Base-by-base conservation (phyloP, 768 basidiomycete species). In the Mrakia blollopis region DNA sequence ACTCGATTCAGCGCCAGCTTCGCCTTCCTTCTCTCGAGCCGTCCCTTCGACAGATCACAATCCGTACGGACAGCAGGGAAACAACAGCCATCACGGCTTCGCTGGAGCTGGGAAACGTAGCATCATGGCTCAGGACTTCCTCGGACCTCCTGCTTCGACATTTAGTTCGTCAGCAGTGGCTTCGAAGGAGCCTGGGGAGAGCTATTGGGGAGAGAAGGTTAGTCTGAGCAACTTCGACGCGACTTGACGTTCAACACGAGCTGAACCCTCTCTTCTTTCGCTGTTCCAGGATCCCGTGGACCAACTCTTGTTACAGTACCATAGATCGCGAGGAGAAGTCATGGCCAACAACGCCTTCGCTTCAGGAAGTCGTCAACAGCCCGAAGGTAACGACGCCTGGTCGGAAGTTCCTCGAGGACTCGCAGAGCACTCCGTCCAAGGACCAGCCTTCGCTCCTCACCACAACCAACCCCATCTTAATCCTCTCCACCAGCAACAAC, bases 281-380 rank as follows among this genome's bases (percentile, higher is more conserved):
- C 71, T 62, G 37, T 37, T 23, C 39, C 72, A 71, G 14, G 77
- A 78, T n/a, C 77, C 77, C 9, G 69, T 78, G 57, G 77, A 78
- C 37, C 67, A 78, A 60, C 73, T 78, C 47, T 32, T 75, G 10
- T 54, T 75, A 37, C 74, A 63, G 63, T 39, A 75, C 28, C 32
- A 67, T n/a, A 67, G 69, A 21, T 23, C 28, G 5, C 39, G 47
- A 30, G 28, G 69, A n/a, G 44, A 47, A 28, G 44, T 52, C 28
- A n/a, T 41, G n/a, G n/a, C 16, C 16, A 30, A n/a, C 37, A 52
- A 50, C 47, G 50, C 44, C 25, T 54, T n/a, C 41, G 39, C 67
- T 5, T 71, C 28, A 2, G 44, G 47, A 11, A 50, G 28, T 41
- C 25, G 25, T 9, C 41, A 47, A 13, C 41, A 28, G 4, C 63